Base-by-base conservation (phyloP, 352 stramenopile genomes). In the Phytophthora constricta region DNA sequence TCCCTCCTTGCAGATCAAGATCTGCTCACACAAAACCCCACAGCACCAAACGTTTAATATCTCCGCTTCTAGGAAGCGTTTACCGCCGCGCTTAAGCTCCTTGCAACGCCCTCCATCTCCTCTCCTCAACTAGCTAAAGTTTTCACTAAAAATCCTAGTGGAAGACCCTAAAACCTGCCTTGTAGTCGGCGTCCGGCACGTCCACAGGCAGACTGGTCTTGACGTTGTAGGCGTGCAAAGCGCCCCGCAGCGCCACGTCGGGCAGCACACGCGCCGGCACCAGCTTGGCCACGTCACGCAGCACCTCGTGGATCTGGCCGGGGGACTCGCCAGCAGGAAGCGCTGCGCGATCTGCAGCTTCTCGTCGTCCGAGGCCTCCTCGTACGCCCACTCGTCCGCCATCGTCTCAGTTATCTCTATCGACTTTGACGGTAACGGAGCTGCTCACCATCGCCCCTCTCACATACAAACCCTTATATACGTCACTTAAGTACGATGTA, bases 321-420 rank as follows among this genome's bases (percentile, higher is more conserved):
- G 94, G 92, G 91, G 92, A 63, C 82, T 96, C 13, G 90, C 91
- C n/a, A 97, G 74, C 58, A 98, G 68, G 50, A 97, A 95, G 34
- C 90, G 87, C 79, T 96, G 86, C 54, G 90, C 87, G 58, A 97
- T 93, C 58, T 85, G 77, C 46, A 97, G 76, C 84, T 97, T 96
- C 77, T 97, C 91, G 62, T 96, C 84, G 66, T 95, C 86, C 43
- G 86, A 76, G 22, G 93, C 84, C 57, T 89, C 85, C 48, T 88
- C 84, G 67, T 85, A 84, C 37, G 68, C 69, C 70, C 78, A 87
- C 55, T 90, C 81, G 58, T 92, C 82, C 37, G 74, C 76, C 86
- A 95, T 94, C 28, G n/a, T n/a, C 3, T 54, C 3, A 42, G 3
- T 16, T 3, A 13, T 42, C 10, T 13, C 7, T 37, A 37, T 19